Base-by-base conservation (phyloP, 129 eudicot species). In the Scalesia atractyloides region DNA sequence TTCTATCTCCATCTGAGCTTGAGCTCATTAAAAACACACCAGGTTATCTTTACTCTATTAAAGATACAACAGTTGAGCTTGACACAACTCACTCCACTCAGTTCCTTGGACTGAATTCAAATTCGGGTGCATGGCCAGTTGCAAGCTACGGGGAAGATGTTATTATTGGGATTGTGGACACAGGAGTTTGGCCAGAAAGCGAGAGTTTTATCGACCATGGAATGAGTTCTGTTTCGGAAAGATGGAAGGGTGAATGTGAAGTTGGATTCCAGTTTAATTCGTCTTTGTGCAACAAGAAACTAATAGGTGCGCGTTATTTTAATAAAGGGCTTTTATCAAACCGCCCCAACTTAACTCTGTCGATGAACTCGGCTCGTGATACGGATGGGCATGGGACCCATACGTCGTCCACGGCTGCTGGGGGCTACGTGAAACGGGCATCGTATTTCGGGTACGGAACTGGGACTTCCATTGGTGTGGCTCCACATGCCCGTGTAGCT, bases 141-240 rank as follows among this genome's bases (percentile, higher is more conserved):
- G 70, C 88, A 0, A 52, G 66, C 3, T 84, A 59, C 3, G 97
- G 97, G 2, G 73, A 73, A 14, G 95, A 88, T 59, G 88, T 91
- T 43, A 88, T 91, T 10, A 78, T 91, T 12, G 97, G 97, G 36
- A 14, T 91, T 3, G 83, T 91, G 20, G 97, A 91, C 81, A 85
- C 95, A 0, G 97, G 97, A 13, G 18, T 91, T 26, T 91, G 95
- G 91, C 97, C 97, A 4, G 97, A 91, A 79, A 87, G 95, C 26
- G 79, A 19, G 59, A 91, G 97, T 75, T 91, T 64, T 20, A n/a
- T 30, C 16, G 97, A 91, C n/a, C 59, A 72, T 9, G 90, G 95
- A 37, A 81, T 91, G 86, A 44, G 77, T 33, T 81, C 74, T 5
- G 58, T 88, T 59, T 95, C 97, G 1, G 46, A 41, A 0, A 73